These are phyloP conservation scores for Dryadomyces sulphureus DNA, from an alignment of 2,329 filamentous ascomycete genomes.

Conservation along the genomic window DNA sequence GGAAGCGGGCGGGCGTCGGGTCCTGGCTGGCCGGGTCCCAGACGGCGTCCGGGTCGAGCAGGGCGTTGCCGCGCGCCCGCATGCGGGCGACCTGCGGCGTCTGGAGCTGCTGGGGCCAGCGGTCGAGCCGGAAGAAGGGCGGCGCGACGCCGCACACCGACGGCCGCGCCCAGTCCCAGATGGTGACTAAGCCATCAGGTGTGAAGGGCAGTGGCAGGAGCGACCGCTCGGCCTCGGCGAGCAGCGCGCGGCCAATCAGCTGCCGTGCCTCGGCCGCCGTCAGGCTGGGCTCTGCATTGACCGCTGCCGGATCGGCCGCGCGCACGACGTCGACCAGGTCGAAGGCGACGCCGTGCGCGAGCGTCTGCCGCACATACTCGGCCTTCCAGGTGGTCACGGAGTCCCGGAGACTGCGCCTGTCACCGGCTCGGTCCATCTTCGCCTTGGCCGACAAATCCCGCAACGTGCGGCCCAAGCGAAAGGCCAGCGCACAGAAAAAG, in stretches of 20 bases:
- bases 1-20: conserved; percentile 12
- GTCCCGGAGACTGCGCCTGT: too few relatives aligned
- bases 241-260: conserved; percentile 22
- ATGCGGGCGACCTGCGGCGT: conserved; percentile 7
- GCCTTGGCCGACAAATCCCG: too few relatives aligned
- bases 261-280: conserved; percentile 11
- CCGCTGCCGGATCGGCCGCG: conserved; percentile 16
- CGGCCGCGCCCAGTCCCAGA: conserved; percentile 22
- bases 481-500: conserved; percentile 15
- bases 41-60: conserved; percentile 9
- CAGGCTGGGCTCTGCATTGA: neutral
- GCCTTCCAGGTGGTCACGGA: conserved; percentile 5
- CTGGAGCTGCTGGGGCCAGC: conserved; percentile 32
- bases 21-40: conserved; percentile 16
- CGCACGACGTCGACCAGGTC: conserved; percentile 16
- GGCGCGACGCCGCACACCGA: conserved; percentile 12
- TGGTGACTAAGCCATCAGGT: conserved; percentile 11
- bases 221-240: conserved; percentile 28
- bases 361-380: conserved; percentile 3
- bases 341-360: neutral
- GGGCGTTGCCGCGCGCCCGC: neutral
- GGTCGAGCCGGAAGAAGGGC: conserved; percentile 28
- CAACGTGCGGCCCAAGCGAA: conserved; percentile 15
- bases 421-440: too few relatives aligned
- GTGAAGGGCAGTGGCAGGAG: conserved; percentile 25